These are phyloP conservation scores for Candida freyschussii DNA, from an alignment of 1,139 yeast genomes.

Conservation along the genomic window DNA sequence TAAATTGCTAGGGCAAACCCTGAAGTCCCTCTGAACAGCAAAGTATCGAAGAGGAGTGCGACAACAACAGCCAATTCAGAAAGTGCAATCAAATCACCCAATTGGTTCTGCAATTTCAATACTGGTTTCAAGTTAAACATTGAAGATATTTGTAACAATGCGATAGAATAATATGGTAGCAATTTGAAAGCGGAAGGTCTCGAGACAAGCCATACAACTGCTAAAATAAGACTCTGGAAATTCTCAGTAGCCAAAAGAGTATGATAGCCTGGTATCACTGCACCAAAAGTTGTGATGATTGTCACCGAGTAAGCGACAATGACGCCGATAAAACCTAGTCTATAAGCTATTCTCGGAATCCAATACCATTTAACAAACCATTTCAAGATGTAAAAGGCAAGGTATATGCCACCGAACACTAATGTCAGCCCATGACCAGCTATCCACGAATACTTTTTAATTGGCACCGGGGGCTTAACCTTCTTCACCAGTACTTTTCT, in stretches of 20 bases:
- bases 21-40: conserved; percentile 58
- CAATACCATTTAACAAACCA: conserved; percentile 38
- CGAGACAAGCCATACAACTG: conserved; percentile 55
- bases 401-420: conserved; percentile 45
- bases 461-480: conserved; percentile 34
- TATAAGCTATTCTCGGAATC: conserved; percentile 44
- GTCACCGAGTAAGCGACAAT: conserved; percentile 50
- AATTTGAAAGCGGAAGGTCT: conserved; percentile 64
- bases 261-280: conserved; percentile 47
- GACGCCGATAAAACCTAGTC: conserved; percentile 54
- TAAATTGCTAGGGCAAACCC: conserved; percentile 62
- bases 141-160: conserved; percentile 50
- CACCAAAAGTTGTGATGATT: conserved; percentile 54
- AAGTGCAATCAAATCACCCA: conserved; percentile 52
- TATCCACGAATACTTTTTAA: conserved; percentile 53
- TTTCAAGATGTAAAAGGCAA: conserved; percentile 43
- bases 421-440: conserved; percentile 53
- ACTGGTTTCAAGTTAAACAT: conserved; percentile 39
- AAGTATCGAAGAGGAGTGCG: conserved; percentile 53
- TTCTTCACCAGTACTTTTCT: conserved; percentile 33
- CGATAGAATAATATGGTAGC: conserved; percentile 52
- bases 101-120: conserved; percentile 33
- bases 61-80: conserved; percentile 53
- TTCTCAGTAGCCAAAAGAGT: conserved; percentile 63
- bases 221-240: conserved; percentile 57